Evolutionary conservation across 2,329 filamentous ascomycete species (phyloP).

Genomic region (Incumbomyces delicatus): DNA sequence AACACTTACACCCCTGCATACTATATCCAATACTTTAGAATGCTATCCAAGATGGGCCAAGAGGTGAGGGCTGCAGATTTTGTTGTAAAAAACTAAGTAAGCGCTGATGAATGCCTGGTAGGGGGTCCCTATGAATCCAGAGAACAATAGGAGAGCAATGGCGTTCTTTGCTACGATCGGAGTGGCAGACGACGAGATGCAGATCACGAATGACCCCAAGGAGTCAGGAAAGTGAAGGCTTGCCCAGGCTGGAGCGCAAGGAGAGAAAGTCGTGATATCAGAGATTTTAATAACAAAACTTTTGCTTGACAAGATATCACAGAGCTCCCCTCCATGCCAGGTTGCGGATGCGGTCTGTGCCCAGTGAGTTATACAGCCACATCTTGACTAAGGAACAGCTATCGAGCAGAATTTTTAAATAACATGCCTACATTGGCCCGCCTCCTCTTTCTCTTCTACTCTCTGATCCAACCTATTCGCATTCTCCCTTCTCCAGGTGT

Average conservation of each 20-base stretch:
- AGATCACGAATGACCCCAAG: background rate
- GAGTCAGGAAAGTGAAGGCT: background rate
- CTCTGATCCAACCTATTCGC: slow-evolving; percentile 6
- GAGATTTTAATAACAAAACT: no score
- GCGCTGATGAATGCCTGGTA: background rate
- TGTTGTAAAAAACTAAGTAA: slow-evolving; percentile 11
- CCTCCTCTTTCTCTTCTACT: background rate
- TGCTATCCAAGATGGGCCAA: slow-evolving; percentile 38
- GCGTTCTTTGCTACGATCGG: slow-evolving; percentile 21
- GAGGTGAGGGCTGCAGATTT: slow-evolving; percentile 25
- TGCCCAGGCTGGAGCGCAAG: background rate
- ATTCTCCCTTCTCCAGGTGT: slow-evolving; percentile 3
- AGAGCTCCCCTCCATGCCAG: no score
- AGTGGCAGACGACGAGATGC: slow-evolving; percentile 20
- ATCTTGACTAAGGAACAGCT: no score
- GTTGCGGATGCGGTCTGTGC: no score
- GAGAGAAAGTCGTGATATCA: background rate
- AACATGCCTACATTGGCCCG: no score
- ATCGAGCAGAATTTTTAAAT: no score
- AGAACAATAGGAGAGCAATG: slow-evolving; percentile 19
- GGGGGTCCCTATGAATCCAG: slow-evolving; percentile 16
- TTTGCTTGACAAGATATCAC: no score
- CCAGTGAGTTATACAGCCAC: no score
- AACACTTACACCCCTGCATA: slow-evolving; percentile 50
- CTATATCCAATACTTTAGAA: slow-evolving; percentile 50